Evolutionary conservation across 257 asterid species (phyloP).

Genomic region (Cinchona pubescens): DNA sequence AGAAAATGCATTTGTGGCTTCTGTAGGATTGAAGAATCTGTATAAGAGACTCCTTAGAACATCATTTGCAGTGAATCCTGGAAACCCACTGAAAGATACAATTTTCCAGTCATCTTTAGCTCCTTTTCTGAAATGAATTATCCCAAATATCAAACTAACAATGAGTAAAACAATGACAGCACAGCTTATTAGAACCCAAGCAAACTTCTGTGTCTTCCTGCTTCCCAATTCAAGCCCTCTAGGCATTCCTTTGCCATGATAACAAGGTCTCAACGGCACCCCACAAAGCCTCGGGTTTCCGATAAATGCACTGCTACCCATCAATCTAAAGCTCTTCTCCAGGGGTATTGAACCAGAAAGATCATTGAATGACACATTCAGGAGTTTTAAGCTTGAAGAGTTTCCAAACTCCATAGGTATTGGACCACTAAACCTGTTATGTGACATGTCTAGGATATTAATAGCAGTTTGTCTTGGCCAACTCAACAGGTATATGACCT

Average conservation of each 20-base stretch:
- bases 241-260: constrained; percentile 45
- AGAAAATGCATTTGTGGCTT: constrained; percentile 30
- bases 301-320: constrained; percentile 67
- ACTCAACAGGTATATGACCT: constrained; percentile 61
- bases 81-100: constrained; percentile 66
- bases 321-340: constrained; percentile 36
- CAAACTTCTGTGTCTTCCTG: constrained; percentile 65
- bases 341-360: constrained; percentile 81
- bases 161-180: constrained; percentile 55
- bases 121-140: constrained; percentile 50
- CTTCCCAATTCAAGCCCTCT: constrained; percentile 64
- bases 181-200: constrained; percentile 79
- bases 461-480: constrained; percentile 59
- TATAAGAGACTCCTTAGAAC: constrained; percentile 80
- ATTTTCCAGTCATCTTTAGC: constrained; percentile 60
- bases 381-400: constrained; percentile 50
- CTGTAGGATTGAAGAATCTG: constrained; percentile 41
- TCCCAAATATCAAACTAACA: constrained; percentile 45
- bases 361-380: constrained; percentile 77
- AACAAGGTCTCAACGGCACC: constrained; percentile 54
- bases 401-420: constrained; percentile 52
- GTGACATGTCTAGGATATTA: constrained; percentile 56
- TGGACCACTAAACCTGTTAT: constrained; percentile 56
- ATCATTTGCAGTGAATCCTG: constrained; percentile 73
- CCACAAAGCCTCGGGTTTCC: constrained; percentile 93